These are phyloP conservation scores for apple (Malus domestica) DNA, from an alignment of 306 rosid species.

Conservation along the genomic window ASM211411v1 NC_041801.1:9271501-9272000, in stretches of 20 bases:
- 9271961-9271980: constrained; percentile 32
- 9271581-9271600: constrained; percentile 74
- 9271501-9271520: constrained; percentile 47
- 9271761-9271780: constrained; percentile 55
- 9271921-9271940: neutral
- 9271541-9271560: constrained; percentile 72
- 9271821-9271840: constrained; percentile 43
- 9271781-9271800: constrained; percentile 58
- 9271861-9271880: constrained; percentile 15
- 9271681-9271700: neutral
- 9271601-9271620: constrained; percentile 66
- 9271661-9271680: constrained; percentile 32
- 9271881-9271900: neutral
- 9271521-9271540: constrained; percentile 61
- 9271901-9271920: neutral
- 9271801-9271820: constrained; percentile 79
- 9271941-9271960: constrained; percentile 44
- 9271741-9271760: neutral
- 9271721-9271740: neutral
- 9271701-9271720: neutral
- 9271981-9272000: constrained; percentile 34
- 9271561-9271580: constrained; percentile 39
- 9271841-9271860: constrained; percentile 63
- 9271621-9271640: constrained; percentile 41
- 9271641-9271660: constrained; percentile 41